Evolutionary conservation across 768 basidiomycete species (phyloP).

Genomic region (Scleroderma bovista): DNA sequence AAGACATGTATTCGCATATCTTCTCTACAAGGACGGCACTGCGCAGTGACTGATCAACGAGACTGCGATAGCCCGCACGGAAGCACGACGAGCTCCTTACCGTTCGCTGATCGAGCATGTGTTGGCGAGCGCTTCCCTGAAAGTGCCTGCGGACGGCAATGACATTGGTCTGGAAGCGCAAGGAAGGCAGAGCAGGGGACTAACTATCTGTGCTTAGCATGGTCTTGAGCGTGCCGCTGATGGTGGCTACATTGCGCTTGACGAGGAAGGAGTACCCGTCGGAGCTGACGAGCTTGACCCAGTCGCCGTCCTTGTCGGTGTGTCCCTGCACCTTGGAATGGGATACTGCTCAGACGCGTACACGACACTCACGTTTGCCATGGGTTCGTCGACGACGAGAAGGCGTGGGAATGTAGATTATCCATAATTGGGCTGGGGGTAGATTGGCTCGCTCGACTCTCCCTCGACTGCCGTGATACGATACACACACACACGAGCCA

Average conservation of each 20-base stretch:
- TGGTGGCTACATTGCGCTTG: constrained; percentile 64
- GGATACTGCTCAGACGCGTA: neutral
- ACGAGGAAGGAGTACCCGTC: constrained; percentile 84
- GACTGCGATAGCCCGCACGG: neutral
- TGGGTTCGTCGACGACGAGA: neutral
- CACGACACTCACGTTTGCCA: constrained; percentile 9
- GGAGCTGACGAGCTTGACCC: constrained; percentile 70
- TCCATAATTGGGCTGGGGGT: neutral
- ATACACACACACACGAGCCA: constrained; percentile 4
- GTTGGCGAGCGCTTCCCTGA: constrained; percentile 68
- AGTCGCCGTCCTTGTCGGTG: constrained; percentile 38
- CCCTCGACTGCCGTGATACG: neutral
- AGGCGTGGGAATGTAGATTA: neutral
- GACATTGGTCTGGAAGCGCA: constrained; percentile 7
- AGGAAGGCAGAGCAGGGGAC: constrained; percentile 16
- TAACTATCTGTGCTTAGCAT: constrained; percentile 73
- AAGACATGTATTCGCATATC: constrained; percentile 84
- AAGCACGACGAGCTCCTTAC: constrained; percentile 33
- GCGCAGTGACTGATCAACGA: neutral
- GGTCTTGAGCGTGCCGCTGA: constrained; percentile 76
- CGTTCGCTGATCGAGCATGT: constrained; percentile 67
- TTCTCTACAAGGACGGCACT: constrained; percentile 78
- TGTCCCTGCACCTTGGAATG: neutral
- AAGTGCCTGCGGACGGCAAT: constrained; percentile 46
- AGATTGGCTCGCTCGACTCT: neutral